Evolutionary conservation across 176 grass and related monocot species (phyloP).

Genomic region (Saccharum spontaneum): DNA sequence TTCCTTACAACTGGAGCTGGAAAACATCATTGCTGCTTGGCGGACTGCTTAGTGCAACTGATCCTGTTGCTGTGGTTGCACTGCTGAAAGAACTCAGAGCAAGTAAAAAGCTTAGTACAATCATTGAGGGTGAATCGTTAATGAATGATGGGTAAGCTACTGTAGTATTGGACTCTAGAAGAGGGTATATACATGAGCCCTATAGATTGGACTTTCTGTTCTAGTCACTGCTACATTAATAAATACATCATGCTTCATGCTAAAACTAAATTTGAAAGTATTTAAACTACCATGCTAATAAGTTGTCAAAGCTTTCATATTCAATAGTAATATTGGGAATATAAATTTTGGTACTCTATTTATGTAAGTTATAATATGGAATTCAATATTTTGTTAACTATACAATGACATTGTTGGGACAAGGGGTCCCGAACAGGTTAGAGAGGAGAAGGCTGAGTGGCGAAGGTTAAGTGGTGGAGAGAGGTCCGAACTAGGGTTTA

Average conservation of each 20-base stretch:
- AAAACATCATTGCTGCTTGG: conserved; percentile 88
- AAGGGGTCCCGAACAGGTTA: no score
- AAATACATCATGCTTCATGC: background rate
- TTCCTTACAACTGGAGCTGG: conserved; percentile 97
- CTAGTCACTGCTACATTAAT: background rate
- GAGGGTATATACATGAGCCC: background rate
- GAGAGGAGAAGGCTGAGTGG: no score
- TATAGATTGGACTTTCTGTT: background rate
- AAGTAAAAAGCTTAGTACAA: conserved; percentile 89
- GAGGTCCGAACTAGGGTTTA: no score
- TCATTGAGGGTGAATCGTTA: conserved; percentile 94
- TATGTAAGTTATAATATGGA: background rate
- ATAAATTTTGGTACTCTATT: background rate
- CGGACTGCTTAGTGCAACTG: conserved; percentile 90
- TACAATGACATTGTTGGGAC: no score
- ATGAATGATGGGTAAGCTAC: conserved; percentile 88
- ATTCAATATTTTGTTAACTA: background rate
- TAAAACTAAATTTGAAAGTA: conserved; percentile 4
- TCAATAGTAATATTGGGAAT: background rate
- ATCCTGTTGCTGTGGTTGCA: conserved; percentile 91
- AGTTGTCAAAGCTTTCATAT: background rate
- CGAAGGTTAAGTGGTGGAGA: no score
- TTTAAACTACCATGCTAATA: background rate
- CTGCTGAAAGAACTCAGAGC: conserved; percentile 92
- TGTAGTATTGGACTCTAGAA: background rate